Evolutionary conservation across 352 stramenopile species (phyloP).

Genomic region (Elongisporangium undulatum): DNA sequence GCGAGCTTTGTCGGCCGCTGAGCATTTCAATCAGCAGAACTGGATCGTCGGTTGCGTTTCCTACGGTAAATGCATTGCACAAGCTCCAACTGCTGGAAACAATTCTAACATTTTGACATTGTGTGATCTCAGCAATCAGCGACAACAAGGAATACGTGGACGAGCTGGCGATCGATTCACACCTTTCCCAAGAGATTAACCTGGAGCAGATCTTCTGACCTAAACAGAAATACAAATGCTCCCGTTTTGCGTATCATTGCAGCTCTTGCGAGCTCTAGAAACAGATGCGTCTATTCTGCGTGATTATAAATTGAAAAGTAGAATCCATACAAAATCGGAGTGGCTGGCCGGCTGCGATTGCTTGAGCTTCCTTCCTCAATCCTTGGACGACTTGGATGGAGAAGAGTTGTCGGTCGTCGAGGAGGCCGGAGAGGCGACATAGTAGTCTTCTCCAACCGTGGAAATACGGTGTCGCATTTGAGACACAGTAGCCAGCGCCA

Average conservation of each 20-base stretch:
- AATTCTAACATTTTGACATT: not conserved
- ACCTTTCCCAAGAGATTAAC: slow-evolving; percentile 53
- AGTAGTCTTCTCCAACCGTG: not conserved
- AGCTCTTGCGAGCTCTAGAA: not conserved
- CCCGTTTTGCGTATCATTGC: not conserved
- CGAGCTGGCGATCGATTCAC: slow-evolving; percentile 70
- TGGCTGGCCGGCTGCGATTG: not conserved
- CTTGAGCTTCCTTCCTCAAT: not conserved
- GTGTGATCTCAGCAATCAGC: slow-evolving; percentile 38
- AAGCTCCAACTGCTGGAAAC: not conserved
- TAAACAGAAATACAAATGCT: not conserved
- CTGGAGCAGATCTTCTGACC: slow-evolving; percentile 60
- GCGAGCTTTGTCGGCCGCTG: slow-evolving; percentile 30
- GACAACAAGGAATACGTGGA: slow-evolving; percentile 84
- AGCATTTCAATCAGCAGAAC: slow-evolving; percentile 43
- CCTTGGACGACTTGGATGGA: slow-evolving; percentile 7
- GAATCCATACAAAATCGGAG: slow-evolving; percentile 1
- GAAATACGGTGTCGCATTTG: not conserved
- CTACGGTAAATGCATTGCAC: slow-evolving; percentile 37
- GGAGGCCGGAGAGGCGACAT: slow-evolving; percentile 4
- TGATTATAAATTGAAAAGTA: slow-evolving; percentile 1
- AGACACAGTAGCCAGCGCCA: slow-evolving; percentile 37
- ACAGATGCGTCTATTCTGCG: not conserved
- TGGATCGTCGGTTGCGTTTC: slow-evolving; percentile 74
- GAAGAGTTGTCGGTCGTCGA: slow-evolving; percentile 9